These are phyloP conservation scores for Mycosphaerella sp. DNA, from an alignment of 2,329 filamentous ascomycete species.

Conservation along the genomic window DNA sequence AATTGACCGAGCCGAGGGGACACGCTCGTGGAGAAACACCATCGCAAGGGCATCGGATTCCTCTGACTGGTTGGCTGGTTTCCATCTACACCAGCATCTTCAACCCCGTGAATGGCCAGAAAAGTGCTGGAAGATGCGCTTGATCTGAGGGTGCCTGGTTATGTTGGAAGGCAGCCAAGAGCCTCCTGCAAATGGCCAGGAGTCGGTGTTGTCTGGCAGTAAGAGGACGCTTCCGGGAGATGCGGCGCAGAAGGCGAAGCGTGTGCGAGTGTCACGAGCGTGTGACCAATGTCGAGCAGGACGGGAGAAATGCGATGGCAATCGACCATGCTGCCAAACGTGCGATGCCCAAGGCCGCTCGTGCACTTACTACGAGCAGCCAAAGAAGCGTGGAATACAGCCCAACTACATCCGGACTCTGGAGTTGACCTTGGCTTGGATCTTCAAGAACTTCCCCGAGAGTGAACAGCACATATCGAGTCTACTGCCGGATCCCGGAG, in stretches of 20 bases:
- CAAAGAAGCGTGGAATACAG: conserved; percentile 70
- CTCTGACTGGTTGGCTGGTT: no score
- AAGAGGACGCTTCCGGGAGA: conserved; percentile 20
- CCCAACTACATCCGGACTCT: conserved; percentile 73
- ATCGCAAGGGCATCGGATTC: no score
- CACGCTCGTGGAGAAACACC: no score
- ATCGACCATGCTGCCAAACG: conserved; percentile 59
- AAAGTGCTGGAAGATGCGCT: conserved; percentile 3
- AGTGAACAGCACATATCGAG: conserved; percentile 42
- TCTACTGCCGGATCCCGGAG: conserved; percentile 46
- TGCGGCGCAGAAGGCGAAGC: conserved; percentile 42
- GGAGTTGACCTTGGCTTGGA: conserved; percentile 61
- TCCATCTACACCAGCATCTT: neutral
- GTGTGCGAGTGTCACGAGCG: conserved; percentile 41
- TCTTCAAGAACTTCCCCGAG: conserved; percentile 56
- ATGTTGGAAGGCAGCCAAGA: conserved; percentile 13
- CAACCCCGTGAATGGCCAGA: neutral
- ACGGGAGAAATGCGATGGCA: conserved; percentile 67
- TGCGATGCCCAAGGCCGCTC: conserved; percentile 57
- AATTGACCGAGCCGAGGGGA: no score
- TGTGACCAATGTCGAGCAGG: conserved; percentile 34
- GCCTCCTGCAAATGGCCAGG: conserved; percentile 8
- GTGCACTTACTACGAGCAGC: conserved; percentile 66
- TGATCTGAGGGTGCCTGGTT: conserved; percentile 9
- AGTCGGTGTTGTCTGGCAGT: conserved; percentile 4